Evolutionary conservation across 78 protist genomes (phyloP), one percentile per base, ranked within the genome.

Genomic region (Pirum gemmata): DNA sequence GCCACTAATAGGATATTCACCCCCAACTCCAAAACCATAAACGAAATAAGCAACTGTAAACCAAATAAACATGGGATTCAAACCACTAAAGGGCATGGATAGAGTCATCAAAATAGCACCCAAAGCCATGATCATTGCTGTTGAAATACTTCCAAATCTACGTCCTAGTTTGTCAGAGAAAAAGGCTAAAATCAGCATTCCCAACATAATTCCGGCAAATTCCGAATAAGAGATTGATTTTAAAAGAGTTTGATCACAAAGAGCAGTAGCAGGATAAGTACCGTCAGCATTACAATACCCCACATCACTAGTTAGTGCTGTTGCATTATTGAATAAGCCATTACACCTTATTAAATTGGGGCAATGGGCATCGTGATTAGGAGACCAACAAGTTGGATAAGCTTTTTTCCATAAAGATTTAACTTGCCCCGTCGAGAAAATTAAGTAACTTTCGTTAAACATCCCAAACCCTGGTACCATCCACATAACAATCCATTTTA

Each of bases 1-100:
- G 67, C 80, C 87, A 72, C 61, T 13, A 33, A 84, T 39, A 78
- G 87, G 87, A 33, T 84, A 84, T 33, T 84, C 87, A 29, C 87
- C 87, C n/a, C 87, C 87, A 31, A 84, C 87, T 18, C 87, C 87
- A 29, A 67, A 51, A 67, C 87, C 87, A 84, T 72, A 72, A 29
- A 25, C 82, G 38, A 78, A 78, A 27, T 78, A 78, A 25, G 82
- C 82, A 27, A 78, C 38, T 25, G 82, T 51, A 27, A 78, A 78
- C 82, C 82, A 78, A 37, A 78, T 27, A 27, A 78, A 78, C 36
- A 78, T n/a, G 82, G 82, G 38, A 37, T 78, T 37, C 61, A 78
- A 0, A 25, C 82, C 82, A 27, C 38, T 78, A 25, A 78, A 37
- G 0, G 82, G 82, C 61, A 78, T 37, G 26, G 82, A 25, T 27